Conservation (phyloP, 1,284 basidiomycete genomes). For the Apiotrichum mycotoxinovorans region DNA sequence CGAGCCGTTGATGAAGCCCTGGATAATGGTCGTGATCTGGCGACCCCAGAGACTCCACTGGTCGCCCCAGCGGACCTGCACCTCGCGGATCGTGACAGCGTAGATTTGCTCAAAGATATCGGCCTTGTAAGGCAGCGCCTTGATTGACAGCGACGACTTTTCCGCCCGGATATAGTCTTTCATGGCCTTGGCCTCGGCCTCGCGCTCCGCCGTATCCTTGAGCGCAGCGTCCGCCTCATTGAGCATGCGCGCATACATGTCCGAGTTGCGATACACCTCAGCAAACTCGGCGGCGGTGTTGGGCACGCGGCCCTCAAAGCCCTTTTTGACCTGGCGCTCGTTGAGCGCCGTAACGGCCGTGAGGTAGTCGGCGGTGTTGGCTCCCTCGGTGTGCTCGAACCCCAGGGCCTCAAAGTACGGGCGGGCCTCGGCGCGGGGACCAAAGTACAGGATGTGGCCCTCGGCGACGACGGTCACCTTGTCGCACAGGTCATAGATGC, state of each 20-base stretch:
- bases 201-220: constrained; percentile 16
- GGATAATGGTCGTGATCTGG: constrained; percentile 35
- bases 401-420: constrained; percentile 75
- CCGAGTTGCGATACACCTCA: constrained; percentile 29
- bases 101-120: constrained; percentile 35
- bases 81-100: constrained; percentile 39
- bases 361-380: constrained; percentile 60
- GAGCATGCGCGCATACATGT: constrained; percentile 31
- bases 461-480: constrained; percentile 61
- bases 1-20: constrained; percentile 59
- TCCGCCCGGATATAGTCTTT: constrained; percentile 23
- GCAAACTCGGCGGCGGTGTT: constrained; percentile 60
- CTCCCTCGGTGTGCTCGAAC: constrained; percentile 56
- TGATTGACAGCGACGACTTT: constrained; percentile 23
- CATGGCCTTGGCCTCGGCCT: constrained; percentile 23
- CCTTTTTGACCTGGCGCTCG: constrained; percentile 58
- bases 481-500: constrained; percentile 58
- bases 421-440: constrained; percentile 66
- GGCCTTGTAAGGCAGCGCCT: constrained; percentile 25
- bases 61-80: constrained; percentile 44
- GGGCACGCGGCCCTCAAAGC: constrained; percentile 55
- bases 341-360: constrained; percentile 57
- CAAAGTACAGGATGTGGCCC: constrained; percentile 77
- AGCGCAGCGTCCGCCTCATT: constrained; percentile 37
- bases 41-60: constrained; percentile 33